These are phyloP conservation scores for Neonothopanus nambi DNA, from an alignment of 1,284 basidiomycete species.

Conservation along the genomic window DNA sequence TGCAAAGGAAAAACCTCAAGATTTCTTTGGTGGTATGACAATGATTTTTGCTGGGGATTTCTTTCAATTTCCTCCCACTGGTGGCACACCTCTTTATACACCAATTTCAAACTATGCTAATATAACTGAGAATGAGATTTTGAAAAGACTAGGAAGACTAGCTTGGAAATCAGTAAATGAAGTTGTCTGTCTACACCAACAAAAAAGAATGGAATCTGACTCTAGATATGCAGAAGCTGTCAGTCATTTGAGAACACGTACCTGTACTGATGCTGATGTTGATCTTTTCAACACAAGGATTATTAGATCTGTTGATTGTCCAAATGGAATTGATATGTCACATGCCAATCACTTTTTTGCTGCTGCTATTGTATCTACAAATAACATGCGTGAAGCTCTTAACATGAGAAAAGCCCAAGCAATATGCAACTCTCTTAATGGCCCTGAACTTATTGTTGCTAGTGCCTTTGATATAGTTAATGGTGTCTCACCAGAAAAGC, in stretches of 20 bases:
- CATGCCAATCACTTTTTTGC: not conserved
- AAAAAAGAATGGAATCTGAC: conserved; percentile 6
- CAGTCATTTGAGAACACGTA: not conserved
- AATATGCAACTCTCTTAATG: not conserved
- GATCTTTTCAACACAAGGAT: conserved; percentile 6
- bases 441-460: not conserved
- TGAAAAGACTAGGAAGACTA: not conserved
- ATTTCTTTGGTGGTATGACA: conserved; percentile 32
- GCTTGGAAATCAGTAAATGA: conserved; percentile 9
- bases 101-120: conserved; percentile 18
- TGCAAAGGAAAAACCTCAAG: conserved; percentile 23
- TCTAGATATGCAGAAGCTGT: conserved; percentile 6
- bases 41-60: conserved; percentile 35
- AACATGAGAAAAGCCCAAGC: conserved; percentile 19
- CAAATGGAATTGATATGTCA: not conserved
- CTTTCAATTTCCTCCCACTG: conserved; percentile 13
- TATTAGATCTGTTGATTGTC: not conserved
- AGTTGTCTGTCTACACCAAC: not conserved
- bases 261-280: conserved; percentile 2
- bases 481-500: not conserved
- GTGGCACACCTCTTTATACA: conserved; percentile 25
- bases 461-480: not conserved
- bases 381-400: conserved; percentile 19
- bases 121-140: not conserved
- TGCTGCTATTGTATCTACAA: conserved; percentile 16